Evolutionary conservation across 345 rosid genomes (phyloP).

Genomic region (Citrus australasica): DNA sequence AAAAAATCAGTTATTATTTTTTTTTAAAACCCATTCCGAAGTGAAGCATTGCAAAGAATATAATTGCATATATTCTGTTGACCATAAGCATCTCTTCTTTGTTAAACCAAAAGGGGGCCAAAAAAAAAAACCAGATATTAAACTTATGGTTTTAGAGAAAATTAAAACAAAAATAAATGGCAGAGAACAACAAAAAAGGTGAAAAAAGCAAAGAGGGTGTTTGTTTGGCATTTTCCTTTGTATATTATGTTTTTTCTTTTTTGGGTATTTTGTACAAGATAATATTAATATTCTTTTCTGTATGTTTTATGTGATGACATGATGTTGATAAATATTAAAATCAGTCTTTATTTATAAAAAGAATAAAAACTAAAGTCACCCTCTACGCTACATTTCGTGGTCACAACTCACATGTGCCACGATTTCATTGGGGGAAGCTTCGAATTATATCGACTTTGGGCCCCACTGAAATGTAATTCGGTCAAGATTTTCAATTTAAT

Average conservation of each 20-base stretch:
- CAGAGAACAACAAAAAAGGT: not conserved
- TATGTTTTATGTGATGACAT: slow-evolving; percentile 21
- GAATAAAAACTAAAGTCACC: slow-evolving; percentile 28
- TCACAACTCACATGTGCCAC: slow-evolving; percentile 35
- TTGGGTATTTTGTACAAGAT: not conserved
- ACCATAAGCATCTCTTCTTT: slow-evolving; percentile 43
- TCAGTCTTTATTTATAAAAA: not conserved
- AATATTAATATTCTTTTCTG: not conserved
- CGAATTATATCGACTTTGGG: slow-evolving; percentile 18
- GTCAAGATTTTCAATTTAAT: slow-evolving; percentile 11
- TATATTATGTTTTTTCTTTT: not conserved
- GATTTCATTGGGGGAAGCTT: slow-evolving; percentile 22
- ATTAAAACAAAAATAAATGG: not conserved
- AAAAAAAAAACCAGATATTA: not conserved
- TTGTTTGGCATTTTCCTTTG: slow-evolving; percentile 4
- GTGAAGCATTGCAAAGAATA: slow-evolving; percentile 19
- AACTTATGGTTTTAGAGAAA: not conserved
- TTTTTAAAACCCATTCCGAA: not conserved
- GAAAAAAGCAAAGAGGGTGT: slow-evolving; percentile 16
- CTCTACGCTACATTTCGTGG: slow-evolving; percentile 35
- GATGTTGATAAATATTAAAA: slow-evolving; percentile 22
- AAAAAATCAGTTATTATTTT: not conserved
- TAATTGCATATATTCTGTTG: slow-evolving; percentile 40
- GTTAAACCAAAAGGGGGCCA: not conserved
- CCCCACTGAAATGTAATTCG: slow-evolving; percentile 23